These are phyloP conservation scores for Diaporthe vaccinii DNA, from an alignment of 2,329 filamentous ascomycete species.

Conservation along the genomic window DNA sequence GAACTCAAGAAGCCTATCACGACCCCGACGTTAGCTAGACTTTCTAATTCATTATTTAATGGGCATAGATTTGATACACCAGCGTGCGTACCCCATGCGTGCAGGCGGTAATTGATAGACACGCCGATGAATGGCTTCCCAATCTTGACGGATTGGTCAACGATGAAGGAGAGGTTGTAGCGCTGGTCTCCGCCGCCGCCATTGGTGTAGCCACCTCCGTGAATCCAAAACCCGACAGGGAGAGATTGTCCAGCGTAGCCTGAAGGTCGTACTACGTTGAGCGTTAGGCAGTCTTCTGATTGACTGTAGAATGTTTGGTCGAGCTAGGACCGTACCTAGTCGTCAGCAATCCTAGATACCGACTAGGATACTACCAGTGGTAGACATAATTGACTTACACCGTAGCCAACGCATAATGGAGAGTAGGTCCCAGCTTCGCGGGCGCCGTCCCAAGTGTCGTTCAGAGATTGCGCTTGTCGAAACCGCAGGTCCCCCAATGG, in stretches of 20 bases:
- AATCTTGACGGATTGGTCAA: conserved; percentile 55
- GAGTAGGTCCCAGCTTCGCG: conserved; percentile 60
- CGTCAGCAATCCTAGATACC: background rate
- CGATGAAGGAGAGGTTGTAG: conserved; percentile 71
- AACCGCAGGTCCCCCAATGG: conserved; percentile 54
- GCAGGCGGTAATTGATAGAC: conserved; percentile 63
- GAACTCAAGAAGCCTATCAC: conserved; percentile 18
- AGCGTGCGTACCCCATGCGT: conserved; percentile 49
- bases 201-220: conserved; percentile 55
- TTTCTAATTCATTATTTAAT: background rate
- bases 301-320: conserved; percentile 34
- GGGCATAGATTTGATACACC: background rate
- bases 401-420: conserved; percentile 64
- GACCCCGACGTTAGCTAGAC: background rate
- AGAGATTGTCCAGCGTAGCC: conserved; percentile 53
- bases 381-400: conserved; percentile 45
- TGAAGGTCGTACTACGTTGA: conserved; percentile 72
- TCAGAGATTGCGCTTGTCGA: conserved; percentile 44
- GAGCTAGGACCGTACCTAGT: conserved; percentile 10
- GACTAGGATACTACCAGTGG: background rate
- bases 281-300: conserved; percentile 71
- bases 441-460: conserved; percentile 57
- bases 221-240: conserved; percentile 53
- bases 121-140: conserved; percentile 56
- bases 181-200: conserved; percentile 55